Percentiles rank a stretch among this genome's conserved stretches.
These are phyloP conservation scores for Parasarocladium wereldwijsianum DNA, from an alignment of 2,329 filamentous ascomycete species.

Conservation along the genomic window DNA sequence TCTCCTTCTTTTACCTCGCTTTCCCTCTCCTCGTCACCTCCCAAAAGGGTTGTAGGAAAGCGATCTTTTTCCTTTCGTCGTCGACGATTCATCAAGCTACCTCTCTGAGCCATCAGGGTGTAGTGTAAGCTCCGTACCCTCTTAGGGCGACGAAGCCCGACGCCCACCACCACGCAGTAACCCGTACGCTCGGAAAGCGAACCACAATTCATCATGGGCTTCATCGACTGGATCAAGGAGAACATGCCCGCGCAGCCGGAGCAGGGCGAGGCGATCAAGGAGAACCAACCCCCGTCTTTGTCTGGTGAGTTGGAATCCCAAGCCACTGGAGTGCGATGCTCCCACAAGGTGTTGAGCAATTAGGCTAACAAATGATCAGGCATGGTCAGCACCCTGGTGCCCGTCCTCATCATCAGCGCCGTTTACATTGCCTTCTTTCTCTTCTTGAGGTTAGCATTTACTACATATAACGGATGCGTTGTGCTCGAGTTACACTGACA, in stretches of 20 bases:
- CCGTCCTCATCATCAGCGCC: slow-evolving; percentile 31
- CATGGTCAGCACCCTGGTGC: slow-evolving; percentile 36
- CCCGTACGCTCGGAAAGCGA: no score
- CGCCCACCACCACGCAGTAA: no score
- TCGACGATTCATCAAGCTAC: no score
- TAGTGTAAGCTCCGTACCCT: no score
- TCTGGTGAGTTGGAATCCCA: slow-evolving; percentile 15
- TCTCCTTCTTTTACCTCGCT: no score
- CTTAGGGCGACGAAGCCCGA: no score
- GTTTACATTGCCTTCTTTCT: slow-evolving; percentile 38
- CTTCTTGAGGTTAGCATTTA: slow-evolving; percentile 16
- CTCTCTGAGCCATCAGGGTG: no score
- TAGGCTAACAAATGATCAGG: slow-evolving; percentile 10
- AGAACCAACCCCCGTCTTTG: slow-evolving; percentile 16
- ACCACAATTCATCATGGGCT: slow-evolving; percentile 23
- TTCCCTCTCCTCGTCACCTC: no score
- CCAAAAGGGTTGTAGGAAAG: no score
- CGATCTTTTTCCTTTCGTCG: no score
- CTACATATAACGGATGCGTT: not conserved
- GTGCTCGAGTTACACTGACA: not conserved
- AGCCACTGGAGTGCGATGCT: slow-evolving; percentile 1
- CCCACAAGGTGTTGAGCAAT: not conserved
- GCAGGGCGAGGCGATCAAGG: slow-evolving; percentile 11
- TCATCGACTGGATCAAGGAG: slow-evolving; percentile 22
- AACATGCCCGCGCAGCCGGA: slow-evolving; percentile 13